A percentile compares a stretch with the other conserved stretches of the same genome.
These are phyloP conservation scores for Arthromyces matolae DNA, from an alignment of 768 basidiomycete species.

Conservation along the genomic window DNA sequence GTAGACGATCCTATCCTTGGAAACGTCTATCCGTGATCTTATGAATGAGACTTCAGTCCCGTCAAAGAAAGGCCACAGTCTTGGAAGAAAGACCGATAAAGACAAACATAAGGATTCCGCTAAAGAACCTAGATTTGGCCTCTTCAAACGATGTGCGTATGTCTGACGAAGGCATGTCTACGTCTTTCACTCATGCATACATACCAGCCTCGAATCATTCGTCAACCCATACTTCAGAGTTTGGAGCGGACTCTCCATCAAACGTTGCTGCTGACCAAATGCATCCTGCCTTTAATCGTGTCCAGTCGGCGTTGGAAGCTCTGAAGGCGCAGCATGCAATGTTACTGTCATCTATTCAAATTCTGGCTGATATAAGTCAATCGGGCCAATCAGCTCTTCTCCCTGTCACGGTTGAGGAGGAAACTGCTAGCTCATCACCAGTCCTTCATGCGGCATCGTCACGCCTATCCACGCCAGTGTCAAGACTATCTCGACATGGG, in stretches of 20 bases:
- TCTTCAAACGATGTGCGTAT: conserved; percentile 63
- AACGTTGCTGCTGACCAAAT: conserved; percentile 12
- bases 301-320: conserved; percentile 44
- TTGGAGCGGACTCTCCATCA: conserved; percentile 7
- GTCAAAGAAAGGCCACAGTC: conserved; percentile 32
- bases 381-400: conserved; percentile 34
- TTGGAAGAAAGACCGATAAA: conserved; percentile 47
- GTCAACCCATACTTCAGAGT: conserved; percentile 17
- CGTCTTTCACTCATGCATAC: neutral
- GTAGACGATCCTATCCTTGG: conserved; percentile 59
- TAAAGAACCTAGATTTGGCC: conserved; percentile 43
- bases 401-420: conserved; percentile 48
- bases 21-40: conserved; percentile 46
- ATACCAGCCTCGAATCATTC: conserved; percentile 24
- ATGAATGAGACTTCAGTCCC: conserved; percentile 34
- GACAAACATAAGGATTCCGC: conserved; percentile 47
- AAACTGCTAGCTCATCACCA: conserved; percentile 31
- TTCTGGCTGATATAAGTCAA: conserved; percentile 27
- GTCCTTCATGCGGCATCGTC: conserved; percentile 13
- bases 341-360: conserved; percentile 42
- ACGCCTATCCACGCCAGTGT: conserved; percentile 25
- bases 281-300: conserved; percentile 34
- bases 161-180: neutral
- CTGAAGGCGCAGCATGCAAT: conserved; percentile 60
- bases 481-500: conserved; percentile 36